Percentiles rank a stretch among this genome's conserved stretches.
phyloP scores from a whole-genome alignment of 2,329 filamentous ascomycete species.

The Epichloe uncinata region DNA sequence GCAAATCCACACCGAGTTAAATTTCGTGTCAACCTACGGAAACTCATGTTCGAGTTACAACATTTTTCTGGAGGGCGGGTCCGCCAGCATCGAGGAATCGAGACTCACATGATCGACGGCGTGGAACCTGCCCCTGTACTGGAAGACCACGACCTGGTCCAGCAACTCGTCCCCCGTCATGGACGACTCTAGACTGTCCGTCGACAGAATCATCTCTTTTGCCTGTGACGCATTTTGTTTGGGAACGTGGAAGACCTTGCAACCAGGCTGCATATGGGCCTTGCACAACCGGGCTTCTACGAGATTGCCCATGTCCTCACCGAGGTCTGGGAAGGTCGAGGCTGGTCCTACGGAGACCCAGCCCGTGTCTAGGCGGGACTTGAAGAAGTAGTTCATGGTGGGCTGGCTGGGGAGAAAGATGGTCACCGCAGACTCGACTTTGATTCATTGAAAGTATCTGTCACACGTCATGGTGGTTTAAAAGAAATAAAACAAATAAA shows the following conservation, averaged over 20 bases:
- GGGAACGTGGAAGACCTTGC: conserved; percentile 44
- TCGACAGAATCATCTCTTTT: conserved; percentile 17
- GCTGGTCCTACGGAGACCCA: conserved; percentile 44
- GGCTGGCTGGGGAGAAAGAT: too few species aligned
- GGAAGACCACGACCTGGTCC: conserved; percentile 53
- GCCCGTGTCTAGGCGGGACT: conserved; percentile 7
- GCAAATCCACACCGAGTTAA: too few species aligned
- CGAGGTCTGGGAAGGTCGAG: conserved; percentile 42
- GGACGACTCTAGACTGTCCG: conserved; percentile 5
- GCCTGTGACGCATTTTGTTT: conserved; percentile 24
- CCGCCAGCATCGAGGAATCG: not conserved
- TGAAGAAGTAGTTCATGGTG: conserved; percentile 14
- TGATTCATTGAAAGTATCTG: too few species aligned
- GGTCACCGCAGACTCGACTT: too few species aligned
- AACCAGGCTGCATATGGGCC: conserved; percentile 30
- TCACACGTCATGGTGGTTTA: too few species aligned
- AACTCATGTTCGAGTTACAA: not conserved
- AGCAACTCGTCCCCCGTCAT: conserved; percentile 21
- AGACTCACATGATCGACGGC: conserved; percentile 52
- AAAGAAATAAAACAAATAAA: rapidly evolving
- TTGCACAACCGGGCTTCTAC: conserved; percentile 24
- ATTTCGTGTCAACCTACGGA: too few species aligned
- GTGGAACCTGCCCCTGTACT: conserved; percentile 49
- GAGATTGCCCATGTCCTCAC: conserved; percentile 24
- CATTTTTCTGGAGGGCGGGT: not conserved